Base-by-base conservation (phyloP, 352 stramenopile species). In the Globisporangium spinosum region DNA sequence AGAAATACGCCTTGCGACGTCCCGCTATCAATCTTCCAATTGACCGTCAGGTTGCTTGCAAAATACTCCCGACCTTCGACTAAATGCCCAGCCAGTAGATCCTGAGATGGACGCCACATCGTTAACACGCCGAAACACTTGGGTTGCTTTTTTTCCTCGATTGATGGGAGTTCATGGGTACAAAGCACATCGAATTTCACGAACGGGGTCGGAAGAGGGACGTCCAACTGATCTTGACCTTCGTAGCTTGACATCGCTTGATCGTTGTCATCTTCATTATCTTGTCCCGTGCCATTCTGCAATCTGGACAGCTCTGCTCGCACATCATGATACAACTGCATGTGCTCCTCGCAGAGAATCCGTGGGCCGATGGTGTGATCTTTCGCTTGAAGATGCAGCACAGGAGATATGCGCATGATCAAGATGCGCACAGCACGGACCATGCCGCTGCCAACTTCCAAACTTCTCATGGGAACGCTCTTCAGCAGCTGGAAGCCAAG, bases 171-270 rank as follows among this genome's bases (percentile, higher is more conserved):
- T 49, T 63, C 60, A 56, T 93, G 85, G 1, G 80, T 77, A 45
- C 85, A 93, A 29, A 85, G 69, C 25, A 90, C 82, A 45, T 89
- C 79, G 25, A 93, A 65, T 47, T 90, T 88, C 15, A 90, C 62
- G 68, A 91, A 93, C 27, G 85, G 85, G 0, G 79, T 80, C 40
- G 80, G 85, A 29, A 74, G 57, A 20, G 73, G 77, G 1, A 76
- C 27, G 57, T 80, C 69, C 4, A 75, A 65, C 63, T 53, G 65
- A 23, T 75, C 69, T 17, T 77, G 34, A 22, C 23, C 23, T 2
- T 57, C 51, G 38, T 62, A 64, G 66, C 67, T 58, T 43, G 29
- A 51, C 64, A 13, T n/a, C 45, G n/a, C 64, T n/a, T 64, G 59
- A 8, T 35, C 63, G 12, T 45, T 65, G 45, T 73, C 34, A 38